Percentiles rank a stretch among this genome's conserved stretches.
Evolutionary conservation across 2,329 filamentous ascomycete genomes (phyloP).

Genomic region (Cladosporium oxysporum): DNA sequence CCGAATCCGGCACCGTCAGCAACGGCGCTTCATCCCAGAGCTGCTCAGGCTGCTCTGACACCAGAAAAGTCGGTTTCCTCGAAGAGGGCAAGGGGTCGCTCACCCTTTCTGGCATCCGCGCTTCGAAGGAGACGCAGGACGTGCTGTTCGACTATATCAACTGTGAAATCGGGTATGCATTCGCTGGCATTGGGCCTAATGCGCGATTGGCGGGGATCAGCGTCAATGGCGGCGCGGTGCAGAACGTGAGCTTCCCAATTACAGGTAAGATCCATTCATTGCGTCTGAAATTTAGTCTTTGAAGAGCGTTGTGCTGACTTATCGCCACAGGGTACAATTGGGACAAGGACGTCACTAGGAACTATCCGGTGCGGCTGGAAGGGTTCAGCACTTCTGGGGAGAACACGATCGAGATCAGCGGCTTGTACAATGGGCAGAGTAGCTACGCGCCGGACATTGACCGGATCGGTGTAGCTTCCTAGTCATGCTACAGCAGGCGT

Average conservation of each 20-base stretch:
- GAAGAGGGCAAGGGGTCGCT: conserved; percentile 28
- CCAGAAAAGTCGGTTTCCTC: conserved; percentile 39
- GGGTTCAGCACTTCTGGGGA: conserved; percentile 29
- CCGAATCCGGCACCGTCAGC: conserved; percentile 34
- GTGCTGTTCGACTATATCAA: conserved; percentile 45
- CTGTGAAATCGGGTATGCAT: conserved; percentile 43
- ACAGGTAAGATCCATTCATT: conserved; percentile 23
- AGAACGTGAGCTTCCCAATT: conserved; percentile 42
- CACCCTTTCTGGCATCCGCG: conserved; percentile 34
- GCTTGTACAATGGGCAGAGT: conserved; percentile 25
- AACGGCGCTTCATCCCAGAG: conserved; percentile 34
- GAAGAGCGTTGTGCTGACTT: not conserved
- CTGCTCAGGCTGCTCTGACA: conserved; percentile 40
- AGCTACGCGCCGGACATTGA: conserved; percentile 34
- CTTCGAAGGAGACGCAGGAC: conserved; percentile 35
- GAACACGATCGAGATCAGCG: conserved; percentile 33
- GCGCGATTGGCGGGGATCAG: conserved; percentile 40
- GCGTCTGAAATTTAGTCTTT: no score
- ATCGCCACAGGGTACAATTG: conserved; percentile 39
- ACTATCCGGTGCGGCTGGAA: conserved; percentile 29
- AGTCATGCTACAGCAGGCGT: not conserved
- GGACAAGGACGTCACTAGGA: conserved; percentile 35
- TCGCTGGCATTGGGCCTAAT: conserved; percentile 36
- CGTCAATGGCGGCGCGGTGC: conserved; percentile 41
- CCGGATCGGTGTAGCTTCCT: conserved; percentile 24